Base-by-base conservation (phyloP, 2,329 filamentous ascomycete genomes). In the Colletotrichum chlorophyti region DNA sequence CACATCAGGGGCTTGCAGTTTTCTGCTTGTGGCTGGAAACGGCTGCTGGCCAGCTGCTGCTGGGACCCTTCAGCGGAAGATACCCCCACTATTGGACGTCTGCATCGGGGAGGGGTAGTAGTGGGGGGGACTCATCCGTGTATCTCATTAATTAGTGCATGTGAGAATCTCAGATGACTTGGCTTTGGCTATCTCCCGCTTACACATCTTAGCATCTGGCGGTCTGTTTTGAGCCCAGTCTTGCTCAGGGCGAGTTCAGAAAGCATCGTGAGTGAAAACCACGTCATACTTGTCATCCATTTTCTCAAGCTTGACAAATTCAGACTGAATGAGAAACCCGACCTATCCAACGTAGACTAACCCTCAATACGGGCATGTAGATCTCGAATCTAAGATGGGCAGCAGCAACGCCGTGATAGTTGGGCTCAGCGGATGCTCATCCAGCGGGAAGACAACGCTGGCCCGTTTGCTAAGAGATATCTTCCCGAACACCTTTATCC, bases 381-480 rank as follows among this genome's bases (percentile, higher is more conserved):
- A n/a, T n/a, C n/a, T n/a, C n/a, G n/a, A n/a, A n/a, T 2, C 31
- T 42, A 64, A 29, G 7, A 79, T 79, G 73, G 59, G 58, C 3
- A 64, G 70, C n/a, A 70, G 65, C 17, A 81, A 77, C 47, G 81
- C 83, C 32, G 71, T 94, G 60, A 78, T 97, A 38, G 79, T 98
- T 52, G 92, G 88, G 59, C 87, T 98, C 58, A 96, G 91, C 34
- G 95, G 95, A 53, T 91, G 91, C 63, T 97, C 94, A 2, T 96
- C 91, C 4, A 94, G 91, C 66, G 95, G 95, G 60, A 99, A 99
- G 79, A 98, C 95, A 3, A 98, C 95, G 3, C 84, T 99, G 12
- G 91, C 93, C 17, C 86, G 94, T 3, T 82, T 97, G 11, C 81
- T 99, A 15, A 87, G 92, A 58, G 87, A 91, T 69, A 88, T 96